Evolutionary conservation across 2,329 filamentous ascomycete species (phyloP).

Genomic region (Pleoardoris graminearum): DNA sequence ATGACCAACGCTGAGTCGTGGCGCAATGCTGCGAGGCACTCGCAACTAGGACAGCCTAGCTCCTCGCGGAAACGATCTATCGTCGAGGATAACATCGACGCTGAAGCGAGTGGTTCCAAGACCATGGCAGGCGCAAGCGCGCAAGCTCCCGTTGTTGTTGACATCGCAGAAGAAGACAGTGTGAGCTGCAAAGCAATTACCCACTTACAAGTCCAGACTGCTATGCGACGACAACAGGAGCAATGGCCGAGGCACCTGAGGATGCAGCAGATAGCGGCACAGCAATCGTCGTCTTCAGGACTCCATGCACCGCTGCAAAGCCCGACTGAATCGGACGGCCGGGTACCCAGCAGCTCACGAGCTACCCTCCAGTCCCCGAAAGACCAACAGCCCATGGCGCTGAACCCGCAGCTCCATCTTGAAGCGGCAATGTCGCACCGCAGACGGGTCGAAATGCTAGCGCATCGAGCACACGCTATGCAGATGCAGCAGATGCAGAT

Average conservation of each 20-base stretch:
- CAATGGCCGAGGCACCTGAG: not conserved
- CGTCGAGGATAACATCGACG: not conserved
- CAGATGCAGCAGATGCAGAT: not conserved
- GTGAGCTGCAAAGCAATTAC: not conserved
- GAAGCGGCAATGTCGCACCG: not conserved
- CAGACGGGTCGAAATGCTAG: not conserved
- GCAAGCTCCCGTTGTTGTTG: not conserved
- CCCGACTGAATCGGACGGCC: not conserved
- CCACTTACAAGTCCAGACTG: not conserved
- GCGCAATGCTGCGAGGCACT: not conserved
- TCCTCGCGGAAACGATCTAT: not conserved
- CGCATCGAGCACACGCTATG: not conserved
- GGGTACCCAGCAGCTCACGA: not conserved
- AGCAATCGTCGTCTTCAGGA: not conserved
- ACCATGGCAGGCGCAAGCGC: not conserved
- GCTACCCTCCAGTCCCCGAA: not conserved
- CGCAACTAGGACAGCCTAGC: not conserved
- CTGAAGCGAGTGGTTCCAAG: not conserved
- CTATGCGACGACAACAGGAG: not conserved
- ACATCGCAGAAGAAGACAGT: not conserved
- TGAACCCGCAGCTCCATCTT: slow-evolving; percentile 2
- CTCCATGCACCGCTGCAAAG: not conserved
- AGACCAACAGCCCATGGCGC: slow-evolving; percentile 4
- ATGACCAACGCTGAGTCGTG: slow-evolving; percentile 12
- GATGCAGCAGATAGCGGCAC: not conserved